Base-by-base conservation (phyloP, 2,329 filamentous ascomycete species). In the Cladobotryum mycophilum region DNA sequence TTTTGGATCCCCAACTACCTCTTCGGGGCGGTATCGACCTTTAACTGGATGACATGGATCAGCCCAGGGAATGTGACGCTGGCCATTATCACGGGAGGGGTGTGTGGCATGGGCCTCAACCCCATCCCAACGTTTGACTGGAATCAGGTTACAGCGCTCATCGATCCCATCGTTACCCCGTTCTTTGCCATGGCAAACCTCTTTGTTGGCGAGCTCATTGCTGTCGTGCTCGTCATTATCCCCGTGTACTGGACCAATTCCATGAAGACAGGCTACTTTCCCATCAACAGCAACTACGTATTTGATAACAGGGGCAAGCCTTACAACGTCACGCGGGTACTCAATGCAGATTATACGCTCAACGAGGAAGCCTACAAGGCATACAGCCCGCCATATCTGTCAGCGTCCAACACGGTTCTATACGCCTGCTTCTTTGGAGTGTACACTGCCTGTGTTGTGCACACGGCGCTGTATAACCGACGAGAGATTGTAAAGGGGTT, bases 361-460 rank as follows among this genome's bases (percentile, higher is more conserved):
- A 70, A 82, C 53, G 59, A 74, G 18, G 68, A 70, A 2, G 75
- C 75, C 1, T 83, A 82, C 58, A 64, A 70, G 35, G 61, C 64
- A 2, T 83, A 80, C 35, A 50, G 66, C 64, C 78, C 81, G 1
- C 70, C 84, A 2, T 76, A 78, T 1, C 82, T 85, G 33, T 53
- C 56, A 1, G 58, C 59, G 2, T 60, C 60, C 75, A 81, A 64
- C 48, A 55, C 61, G 0, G 53, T 70, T 18, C 60, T 68, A 17
- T 69, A 70, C 43, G 58, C 56, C 13, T 58, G 56, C 14, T 61
- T 60, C 49, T 64, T 68, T 43, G 53, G 56, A 46, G 41, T 66
- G 15, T 67, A 68, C 33, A 52, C 56, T 5, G 60, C 65, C 4
- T 55, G 63, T 12, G 58, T 60, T 1, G 56, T 61, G 3, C 63